Evolutionary conservation across 768 basidiomycete genomes (phyloP), one percentile per base, ranked within the genome.

Genomic region (Naganishia vishniacii): DNA sequence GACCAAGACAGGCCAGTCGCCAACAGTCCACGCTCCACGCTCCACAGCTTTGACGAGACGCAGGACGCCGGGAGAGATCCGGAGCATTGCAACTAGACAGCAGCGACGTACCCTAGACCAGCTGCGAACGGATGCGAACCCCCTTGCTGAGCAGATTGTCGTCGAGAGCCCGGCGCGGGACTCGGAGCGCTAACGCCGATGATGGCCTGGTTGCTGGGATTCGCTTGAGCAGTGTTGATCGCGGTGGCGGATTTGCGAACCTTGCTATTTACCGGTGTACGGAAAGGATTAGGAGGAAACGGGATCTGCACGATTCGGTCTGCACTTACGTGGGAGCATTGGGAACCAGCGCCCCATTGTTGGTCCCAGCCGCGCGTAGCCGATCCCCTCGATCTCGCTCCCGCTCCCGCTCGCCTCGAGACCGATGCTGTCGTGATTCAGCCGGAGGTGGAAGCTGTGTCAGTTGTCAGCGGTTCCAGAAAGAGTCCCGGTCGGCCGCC

Each of bases 171-270:
- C 47, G 73, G 72, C 6, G 73, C 61, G 4, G 75, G 73, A 18
- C 67, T 70, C 4, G 75, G 72, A 5, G 73, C 75, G n/a, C 70
- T 71, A 31, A 75, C 75, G 26, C 75, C 75, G 40, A 76, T 63
- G 34, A 76, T 76, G 29, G 75, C 75, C 65, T 76, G 75, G 62
- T 76, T 76, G 41, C 68, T 70, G 9, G 75, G 72, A 62, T 75
- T 76, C 28, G 70, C 70, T 26, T 75, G 62, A 37, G 64, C 71
- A 13, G 70, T 70, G 42, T 42, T 63, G 18, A 64, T 49, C 11
- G 64, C 68, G 12, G 59, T 58, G 4, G 62, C 69, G 18, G 75
- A 76, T 68, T 76, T 76, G 18, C 71, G 66, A 40, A 56, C 61
- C 68, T 74, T 76, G 59, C 71, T 74, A 40, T 18, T 40, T 12